Evolutionary conservation across 331 rosid genomes (phyloP).

Genomic region (Quercus phellos): DNA sequence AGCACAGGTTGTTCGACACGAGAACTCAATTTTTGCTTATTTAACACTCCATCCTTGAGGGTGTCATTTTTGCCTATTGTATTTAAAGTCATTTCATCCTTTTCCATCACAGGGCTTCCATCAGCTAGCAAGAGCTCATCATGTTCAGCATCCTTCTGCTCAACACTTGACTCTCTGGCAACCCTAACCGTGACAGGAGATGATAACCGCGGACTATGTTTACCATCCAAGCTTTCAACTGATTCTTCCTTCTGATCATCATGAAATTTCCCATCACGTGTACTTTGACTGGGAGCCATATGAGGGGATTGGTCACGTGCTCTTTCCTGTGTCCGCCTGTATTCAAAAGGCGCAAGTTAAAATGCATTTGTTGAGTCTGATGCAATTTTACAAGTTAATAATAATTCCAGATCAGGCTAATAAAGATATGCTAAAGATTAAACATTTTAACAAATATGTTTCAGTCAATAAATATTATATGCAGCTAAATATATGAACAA

Average conservation of each 20-base stretch:
- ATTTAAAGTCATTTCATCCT: slow-evolving; percentile 41
- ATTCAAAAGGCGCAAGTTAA: slow-evolving; percentile 15
- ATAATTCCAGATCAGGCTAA: slow-evolving; percentile 3
- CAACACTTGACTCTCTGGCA: slow-evolving; percentile 53
- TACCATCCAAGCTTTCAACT: slow-evolving; percentile 64
- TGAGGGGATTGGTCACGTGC: slow-evolving; percentile 48
- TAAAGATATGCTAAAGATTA: background rate
- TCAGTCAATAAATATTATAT: background rate
- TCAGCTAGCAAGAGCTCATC: slow-evolving; percentile 54
- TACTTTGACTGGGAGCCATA: slow-evolving; percentile 32
- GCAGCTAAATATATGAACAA: background rate
- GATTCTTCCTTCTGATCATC: slow-evolving; percentile 60
- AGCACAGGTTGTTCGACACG: slow-evolving; percentile 48
- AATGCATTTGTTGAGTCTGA: slow-evolving; percentile 10
- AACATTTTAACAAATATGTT: background rate
- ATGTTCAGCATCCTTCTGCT: slow-evolving; percentile 48
- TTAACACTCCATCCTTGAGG: slow-evolving; percentile 37
- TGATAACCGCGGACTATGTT: slow-evolving; percentile 35
- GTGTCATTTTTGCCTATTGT: slow-evolving; percentile 27
- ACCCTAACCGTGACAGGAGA: slow-evolving; percentile 52
- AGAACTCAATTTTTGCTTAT: slow-evolving; percentile 44
- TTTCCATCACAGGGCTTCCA: slow-evolving; percentile 55
- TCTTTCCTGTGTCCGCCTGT: slow-evolving; percentile 51
- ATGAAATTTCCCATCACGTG: slow-evolving; percentile 29
- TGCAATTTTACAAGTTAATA: slow-evolving; percentile 8